Percentiles rank a stretch among this genome's conserved stretches.
These are phyloP conservation scores for Neonectria coccinea DNA, from an alignment of 2,329 filamentous ascomycete species.

Conservation along the genomic window DNA sequence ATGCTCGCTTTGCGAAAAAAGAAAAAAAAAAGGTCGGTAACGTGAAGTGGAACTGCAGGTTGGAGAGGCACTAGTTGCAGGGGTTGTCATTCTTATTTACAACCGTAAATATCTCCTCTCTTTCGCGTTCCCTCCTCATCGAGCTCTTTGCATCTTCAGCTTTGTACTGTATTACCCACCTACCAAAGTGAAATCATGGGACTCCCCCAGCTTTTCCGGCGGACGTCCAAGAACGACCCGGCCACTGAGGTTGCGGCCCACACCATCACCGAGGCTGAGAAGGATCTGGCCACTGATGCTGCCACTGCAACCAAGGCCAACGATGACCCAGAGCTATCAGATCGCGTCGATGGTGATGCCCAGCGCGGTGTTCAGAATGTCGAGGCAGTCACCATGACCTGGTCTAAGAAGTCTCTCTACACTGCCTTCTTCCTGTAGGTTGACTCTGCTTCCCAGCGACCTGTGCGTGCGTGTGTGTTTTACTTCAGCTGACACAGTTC, in stretches of 20 bases:
- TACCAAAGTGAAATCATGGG: neutral
- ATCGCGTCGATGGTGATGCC: slow-evolving; percentile 40
- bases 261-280: neutral
- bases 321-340: slow-evolving; percentile 21
- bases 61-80: too few species aligned
- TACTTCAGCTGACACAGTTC: slow-evolving; percentile 10
- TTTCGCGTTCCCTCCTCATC: neutral
- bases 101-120: neutral
- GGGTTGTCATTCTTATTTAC: neutral
- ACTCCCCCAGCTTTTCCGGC: neutral
- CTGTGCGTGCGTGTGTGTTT: neutral
- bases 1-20: neutral
- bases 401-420: slow-evolving; percentile 54
- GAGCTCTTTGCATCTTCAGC: neutral
- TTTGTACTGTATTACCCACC: neutral
- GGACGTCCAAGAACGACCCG: neutral
- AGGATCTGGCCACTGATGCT: slow-evolving; percentile 11
- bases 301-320: slow-evolving; percentile 24
- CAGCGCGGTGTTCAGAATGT: slow-evolving; percentile 55
- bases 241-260: neutral
- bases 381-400: slow-evolving; percentile 56
- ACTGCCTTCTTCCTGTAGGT: slow-evolving; percentile 50
- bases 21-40: neutral
- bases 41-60: neutral
- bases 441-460: too few species aligned